Evolutionary conservation across 768 basidiomycete species (phyloP).

Genomic region (Rossbeevera mucosa): DNA sequence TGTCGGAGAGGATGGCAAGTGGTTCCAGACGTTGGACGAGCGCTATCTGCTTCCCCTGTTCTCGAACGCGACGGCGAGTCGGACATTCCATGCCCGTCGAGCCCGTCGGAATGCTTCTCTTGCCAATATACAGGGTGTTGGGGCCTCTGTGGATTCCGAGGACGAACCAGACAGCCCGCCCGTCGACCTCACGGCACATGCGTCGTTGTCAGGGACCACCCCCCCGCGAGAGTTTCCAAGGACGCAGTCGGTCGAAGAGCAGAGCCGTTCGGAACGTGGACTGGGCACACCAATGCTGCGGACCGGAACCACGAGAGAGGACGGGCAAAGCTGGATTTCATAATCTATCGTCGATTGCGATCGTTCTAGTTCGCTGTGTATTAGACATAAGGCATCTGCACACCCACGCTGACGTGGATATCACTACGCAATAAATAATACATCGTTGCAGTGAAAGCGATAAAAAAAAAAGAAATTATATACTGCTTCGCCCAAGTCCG

Average conservation of each 20-base stretch:
- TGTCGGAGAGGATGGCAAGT: conserved; percentile 72
- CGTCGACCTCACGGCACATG: conserved; percentile 38
- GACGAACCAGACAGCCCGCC: conserved; percentile 41
- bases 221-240: conserved; percentile 17
- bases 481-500: not conserved
- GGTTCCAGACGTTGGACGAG: conserved; percentile 96
- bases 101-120: conserved; percentile 47
- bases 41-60: conserved; percentile 90
- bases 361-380: conserved; percentile 1
- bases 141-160: conserved; percentile 28
- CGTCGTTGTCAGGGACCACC: not conserved
- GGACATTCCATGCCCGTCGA: conserved; percentile 77
- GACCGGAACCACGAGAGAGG: conserved; percentile 36
- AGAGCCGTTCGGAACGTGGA: conserved; percentile 59
- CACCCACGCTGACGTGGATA: not conserved
- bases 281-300: conserved; percentile 61
- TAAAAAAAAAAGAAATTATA: not conserved
- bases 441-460: not conserved
- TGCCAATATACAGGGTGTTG: conserved; percentile 14
- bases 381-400: not conserved
- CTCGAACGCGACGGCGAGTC: conserved; percentile 85
- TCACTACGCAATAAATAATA: not conserved
- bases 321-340: conserved; percentile 8
- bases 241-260: conserved; percentile 36
- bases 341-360: not conserved